Evolutionary conservation across 805 yeast species (phyloP).

Genomic region (Suhomyces emberorum): DNA sequence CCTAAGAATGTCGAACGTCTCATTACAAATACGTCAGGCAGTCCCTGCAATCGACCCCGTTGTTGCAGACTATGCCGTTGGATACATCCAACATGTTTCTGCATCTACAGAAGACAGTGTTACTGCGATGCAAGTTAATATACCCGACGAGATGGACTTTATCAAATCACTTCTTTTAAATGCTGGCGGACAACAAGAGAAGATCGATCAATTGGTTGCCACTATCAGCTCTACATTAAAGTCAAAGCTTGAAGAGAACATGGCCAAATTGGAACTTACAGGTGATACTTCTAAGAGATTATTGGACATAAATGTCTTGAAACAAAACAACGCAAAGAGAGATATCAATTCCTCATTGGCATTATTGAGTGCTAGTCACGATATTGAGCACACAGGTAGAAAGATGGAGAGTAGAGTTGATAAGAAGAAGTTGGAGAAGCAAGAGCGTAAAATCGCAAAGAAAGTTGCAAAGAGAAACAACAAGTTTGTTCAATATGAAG

Average conservation of each 20-base stretch:
- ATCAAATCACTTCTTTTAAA: constrained; percentile 61
- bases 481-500: constrained; percentile 84
- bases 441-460: constrained; percentile 95
- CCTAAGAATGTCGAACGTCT: constrained; percentile 42
- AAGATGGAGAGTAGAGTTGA: constrained; percentile 93
- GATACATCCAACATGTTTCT: constrained; percentile 83
- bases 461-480: constrained; percentile 90
- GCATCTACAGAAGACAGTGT: constrained; percentile 77
- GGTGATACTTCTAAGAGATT: constrained; percentile 89
- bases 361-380: constrained; percentile 71
- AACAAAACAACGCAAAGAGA: constrained; percentile 55
- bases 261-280: constrained; percentile 70
- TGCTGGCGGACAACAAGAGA: constrained; percentile 75
- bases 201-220: constrained; percentile 48
- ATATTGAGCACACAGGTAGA: constrained; percentile 89
- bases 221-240: constrained; percentile 47
- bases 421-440: constrained; percentile 93
- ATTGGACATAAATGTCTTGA: constrained; percentile 68
- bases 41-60: constrained; percentile 83
- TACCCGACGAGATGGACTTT: constrained; percentile 65
- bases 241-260: constrained; percentile 58
- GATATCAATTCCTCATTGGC: constrained; percentile 76
- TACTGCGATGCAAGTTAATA: constrained; percentile 66
- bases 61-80: constrained; percentile 86
- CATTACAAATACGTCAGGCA: constrained; percentile 73